Evolutionary conservation across 306 rosid species (phyloP), one percentile per base, ranked within the genome.

Genomic region (Abrus precatorius): DNA sequence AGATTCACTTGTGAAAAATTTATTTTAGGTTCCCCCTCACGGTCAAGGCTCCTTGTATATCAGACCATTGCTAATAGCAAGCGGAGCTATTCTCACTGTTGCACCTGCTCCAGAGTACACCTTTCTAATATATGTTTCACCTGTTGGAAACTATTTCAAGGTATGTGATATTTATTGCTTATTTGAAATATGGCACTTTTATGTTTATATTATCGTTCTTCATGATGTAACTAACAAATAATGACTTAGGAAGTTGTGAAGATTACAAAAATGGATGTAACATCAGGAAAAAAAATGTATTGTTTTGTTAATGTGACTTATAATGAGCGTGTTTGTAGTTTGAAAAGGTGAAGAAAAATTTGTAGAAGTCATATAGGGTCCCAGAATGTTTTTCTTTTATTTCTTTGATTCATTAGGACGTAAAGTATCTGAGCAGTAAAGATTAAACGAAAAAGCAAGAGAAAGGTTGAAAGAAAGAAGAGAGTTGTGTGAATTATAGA

Each of bases 101-200:
- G 97, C 98, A 55, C 99, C 99, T 71, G 89, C 99, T 65, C 98
- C 98, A 1, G 99, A 95, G 90, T 95, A 93, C 85, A 95, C 97
- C 55, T 95, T 95, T 86, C 81, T 95, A 14, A 91, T 95, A 55
- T 95, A 88, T 76, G 99, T 95, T 87, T 91, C 99, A 13, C 98
- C 99, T 32, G 99, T 95, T 63, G 99, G 99, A 72, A 95, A 93
- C 87, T 95, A 95, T 88, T 95, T 93, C 83, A 93, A 95, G 99
- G 99, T 91, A 78, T 81, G 73, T 64, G 9, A 7, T 72, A 14
- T 38, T 13, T 8, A 52, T 56, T 82, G 63, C 45, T 56, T 49
- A 7, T 54, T 61, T 20, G 11, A 41, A 57, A 57, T 71, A 27
- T 69, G 40, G 40, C 40, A 61, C 50, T 74, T 50, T 66, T 38